A percentile compares a stretch with the other conserved stretches of the same genome.
phyloP scores from a whole-genome alignment of 2,329 filamentous ascomycete genomes.

The Penicillium sp. region DNA sequence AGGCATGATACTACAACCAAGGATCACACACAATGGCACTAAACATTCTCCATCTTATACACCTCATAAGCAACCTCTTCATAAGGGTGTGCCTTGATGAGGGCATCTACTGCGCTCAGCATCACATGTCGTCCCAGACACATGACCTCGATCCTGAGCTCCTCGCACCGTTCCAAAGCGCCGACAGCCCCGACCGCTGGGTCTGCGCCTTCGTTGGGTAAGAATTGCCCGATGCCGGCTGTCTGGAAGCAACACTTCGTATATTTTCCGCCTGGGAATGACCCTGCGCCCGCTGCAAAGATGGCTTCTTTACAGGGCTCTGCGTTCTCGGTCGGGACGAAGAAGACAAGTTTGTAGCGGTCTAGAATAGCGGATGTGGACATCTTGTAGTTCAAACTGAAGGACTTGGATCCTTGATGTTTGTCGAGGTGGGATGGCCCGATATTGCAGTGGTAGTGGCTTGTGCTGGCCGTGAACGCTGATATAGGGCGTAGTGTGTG shows the following conservation, averaged over 20 bases:
- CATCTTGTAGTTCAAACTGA: slow-evolving; percentile 21
- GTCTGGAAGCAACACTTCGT: slow-evolving; percentile 43
- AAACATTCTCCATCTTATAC: slow-evolving; percentile 46
- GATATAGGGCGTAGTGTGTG: background rate
- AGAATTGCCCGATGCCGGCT: slow-evolving; percentile 44
- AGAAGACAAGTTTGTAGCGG: slow-evolving; percentile 49
- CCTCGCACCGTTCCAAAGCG: slow-evolving; percentile 41
- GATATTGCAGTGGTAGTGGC: background rate
- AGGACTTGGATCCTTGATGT: background rate
- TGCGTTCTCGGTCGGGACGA: slow-evolving; percentile 40
- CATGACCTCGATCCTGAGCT: slow-evolving; percentile 47
- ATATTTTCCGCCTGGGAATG: slow-evolving; percentile 45
- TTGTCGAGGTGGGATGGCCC: background rate
- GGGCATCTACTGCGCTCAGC: slow-evolving; percentile 41
- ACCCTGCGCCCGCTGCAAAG: slow-evolving; percentile 44
- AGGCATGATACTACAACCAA: background rate
- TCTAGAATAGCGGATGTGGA: slow-evolving; percentile 22
- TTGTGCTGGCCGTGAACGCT: background rate
- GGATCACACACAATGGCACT: background rate
- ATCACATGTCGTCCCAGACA: slow-evolving; percentile 43
- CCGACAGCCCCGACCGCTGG: slow-evolving; percentile 45
- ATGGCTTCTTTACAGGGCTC: slow-evolving; percentile 45
- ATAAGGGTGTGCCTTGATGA: slow-evolving; percentile 48
- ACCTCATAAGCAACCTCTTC: slow-evolving; percentile 49
- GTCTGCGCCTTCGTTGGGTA: slow-evolving; percentile 40